Conservation (phyloP, 1,284 basidiomycete species). For the Pseudozyma sp. region DNA sequence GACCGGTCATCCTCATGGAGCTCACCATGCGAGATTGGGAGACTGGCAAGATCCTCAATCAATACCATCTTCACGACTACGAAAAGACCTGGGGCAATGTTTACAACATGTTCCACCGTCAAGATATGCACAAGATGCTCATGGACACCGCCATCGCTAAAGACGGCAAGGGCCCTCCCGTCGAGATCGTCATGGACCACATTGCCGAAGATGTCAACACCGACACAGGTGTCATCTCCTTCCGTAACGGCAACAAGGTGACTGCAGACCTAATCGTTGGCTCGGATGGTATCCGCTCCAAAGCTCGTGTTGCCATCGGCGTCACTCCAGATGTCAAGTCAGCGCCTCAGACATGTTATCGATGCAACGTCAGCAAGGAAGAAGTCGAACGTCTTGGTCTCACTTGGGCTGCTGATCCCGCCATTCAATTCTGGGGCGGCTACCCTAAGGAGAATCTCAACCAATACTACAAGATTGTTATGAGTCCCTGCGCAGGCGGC, state of each 20-base stretch:
- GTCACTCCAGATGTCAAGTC: constrained; percentile 56
- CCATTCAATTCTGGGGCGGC: constrained; percentile 71
- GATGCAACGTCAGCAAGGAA: constrained; percentile 68
- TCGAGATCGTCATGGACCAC: constrained; percentile 67
- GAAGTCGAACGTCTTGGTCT: constrained; percentile 68
- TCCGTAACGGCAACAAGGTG: constrained; percentile 73
- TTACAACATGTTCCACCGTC: constrained; percentile 69
- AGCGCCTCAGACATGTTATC: constrained; percentile 70
- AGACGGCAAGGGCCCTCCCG: constrained; percentile 59
- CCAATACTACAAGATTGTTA: constrained; percentile 70
- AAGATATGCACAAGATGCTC: constrained; percentile 67
- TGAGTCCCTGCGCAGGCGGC: constrained; percentile 68
- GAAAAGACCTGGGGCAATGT: constrained; percentile 52
- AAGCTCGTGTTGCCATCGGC: constrained; percentile 56
- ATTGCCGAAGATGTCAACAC: constrained; percentile 68
- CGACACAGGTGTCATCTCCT: constrained; percentile 68
- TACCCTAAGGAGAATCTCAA: constrained; percentile 42
- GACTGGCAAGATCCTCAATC: constrained; percentile 47
- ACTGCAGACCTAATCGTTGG: constrained; percentile 76
- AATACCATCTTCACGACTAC: constrained; percentile 49
- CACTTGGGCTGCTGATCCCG: constrained; percentile 67
- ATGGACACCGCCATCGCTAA: constrained; percentile 62
- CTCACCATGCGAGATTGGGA: constrained; percentile 53
- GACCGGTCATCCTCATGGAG: constrained; percentile 50
- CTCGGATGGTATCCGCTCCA: constrained; percentile 74